These are phyloP conservation scores for Rhodomyrtus psidioides DNA, from an alignment of 441 rosid species.

Conservation along the genomic window DNA sequence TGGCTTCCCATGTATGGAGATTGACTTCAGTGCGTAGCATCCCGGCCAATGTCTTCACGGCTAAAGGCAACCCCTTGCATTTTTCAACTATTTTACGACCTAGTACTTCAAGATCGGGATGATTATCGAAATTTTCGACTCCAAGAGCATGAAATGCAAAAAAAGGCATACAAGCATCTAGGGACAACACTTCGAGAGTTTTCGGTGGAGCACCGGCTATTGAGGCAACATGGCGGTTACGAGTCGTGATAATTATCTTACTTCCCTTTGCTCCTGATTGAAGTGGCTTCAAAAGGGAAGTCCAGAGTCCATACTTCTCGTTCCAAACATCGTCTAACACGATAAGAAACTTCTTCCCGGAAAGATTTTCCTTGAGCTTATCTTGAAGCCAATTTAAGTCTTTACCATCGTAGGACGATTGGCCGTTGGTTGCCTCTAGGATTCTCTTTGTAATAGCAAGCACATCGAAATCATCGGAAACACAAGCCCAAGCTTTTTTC, in stretches of 20 bases:
- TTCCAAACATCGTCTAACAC: not conserved
- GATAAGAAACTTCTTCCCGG: not conserved
- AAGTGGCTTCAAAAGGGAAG: not conserved
- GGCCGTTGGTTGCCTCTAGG: too few species aligned
- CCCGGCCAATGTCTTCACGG: not conserved
- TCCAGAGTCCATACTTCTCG: not conserved
- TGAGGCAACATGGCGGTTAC: too few species aligned
- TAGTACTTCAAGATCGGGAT: too few species aligned
- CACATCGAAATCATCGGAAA: not conserved
- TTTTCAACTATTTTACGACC: not conserved
- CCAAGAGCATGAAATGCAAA: too few species aligned
- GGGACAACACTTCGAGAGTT: too few species aligned
- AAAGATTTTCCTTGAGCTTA: not conserved
- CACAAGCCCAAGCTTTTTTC: not conserved
- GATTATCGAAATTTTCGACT: too few species aligned
- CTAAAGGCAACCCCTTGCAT: not conserved
- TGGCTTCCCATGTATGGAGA: accelerated
- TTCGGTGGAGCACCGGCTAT: too few species aligned
- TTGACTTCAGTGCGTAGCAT: accelerated
- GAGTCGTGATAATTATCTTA: not conserved
- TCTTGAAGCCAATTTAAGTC: not conserved
- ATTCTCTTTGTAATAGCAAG: too few species aligned
- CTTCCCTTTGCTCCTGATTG: not conserved
- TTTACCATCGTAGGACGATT: not conserved
- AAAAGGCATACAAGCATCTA: too few species aligned